These are phyloP conservation scores for Boletus subcaerulescens DNA, from an alignment of 768 basidiomycete genomes.

Conservation along the genomic window DNA sequence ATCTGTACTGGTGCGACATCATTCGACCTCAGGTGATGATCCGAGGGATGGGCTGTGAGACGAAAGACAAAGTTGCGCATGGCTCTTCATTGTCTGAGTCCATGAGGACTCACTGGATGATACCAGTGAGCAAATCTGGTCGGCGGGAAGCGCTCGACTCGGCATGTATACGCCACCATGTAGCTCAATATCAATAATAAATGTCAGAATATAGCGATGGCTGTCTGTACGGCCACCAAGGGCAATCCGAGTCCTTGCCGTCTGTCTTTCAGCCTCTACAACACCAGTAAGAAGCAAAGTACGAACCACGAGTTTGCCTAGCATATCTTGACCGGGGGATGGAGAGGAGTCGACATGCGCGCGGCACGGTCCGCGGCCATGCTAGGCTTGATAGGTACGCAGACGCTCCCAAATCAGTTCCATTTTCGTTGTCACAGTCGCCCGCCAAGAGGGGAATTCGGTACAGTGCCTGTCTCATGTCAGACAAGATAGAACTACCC, in stretches of 20 bases:
- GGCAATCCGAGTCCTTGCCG: neutral
- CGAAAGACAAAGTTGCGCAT: no score
- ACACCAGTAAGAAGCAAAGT: neutral
- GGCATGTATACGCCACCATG: slow-evolving; percentile 5
- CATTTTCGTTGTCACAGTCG: slow-evolving; percentile 12
- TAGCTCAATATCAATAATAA: slow-evolving; percentile 3
- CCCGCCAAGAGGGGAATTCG: slow-evolving; percentile 7
- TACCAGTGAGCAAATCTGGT: no score
- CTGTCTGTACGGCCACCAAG: no score
- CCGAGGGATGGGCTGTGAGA: neutral
- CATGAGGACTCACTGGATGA: no score
- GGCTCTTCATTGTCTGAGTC: neutral
- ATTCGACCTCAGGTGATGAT: neutral
- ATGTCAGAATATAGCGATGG: neutral
- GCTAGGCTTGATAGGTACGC: slow-evolving; percentile 10
- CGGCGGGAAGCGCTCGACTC: neutral
- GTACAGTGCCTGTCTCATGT: slow-evolving; percentile 21
- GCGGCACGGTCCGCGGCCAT: slow-evolving; percentile 16
- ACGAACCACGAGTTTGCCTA: neutral
- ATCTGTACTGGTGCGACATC: slow-evolving; percentile 18
- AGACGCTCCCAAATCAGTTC: slow-evolving; percentile 29
- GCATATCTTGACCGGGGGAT: neutral
- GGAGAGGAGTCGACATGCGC: slow-evolving; percentile 1
- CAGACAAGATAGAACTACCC: slow-evolving; percentile 22
- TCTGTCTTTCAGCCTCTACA: neutral